phyloP scores from a whole-genome alignment of 305 asterid genomes.

The Fraxinus xanthoxyloides region DNA sequence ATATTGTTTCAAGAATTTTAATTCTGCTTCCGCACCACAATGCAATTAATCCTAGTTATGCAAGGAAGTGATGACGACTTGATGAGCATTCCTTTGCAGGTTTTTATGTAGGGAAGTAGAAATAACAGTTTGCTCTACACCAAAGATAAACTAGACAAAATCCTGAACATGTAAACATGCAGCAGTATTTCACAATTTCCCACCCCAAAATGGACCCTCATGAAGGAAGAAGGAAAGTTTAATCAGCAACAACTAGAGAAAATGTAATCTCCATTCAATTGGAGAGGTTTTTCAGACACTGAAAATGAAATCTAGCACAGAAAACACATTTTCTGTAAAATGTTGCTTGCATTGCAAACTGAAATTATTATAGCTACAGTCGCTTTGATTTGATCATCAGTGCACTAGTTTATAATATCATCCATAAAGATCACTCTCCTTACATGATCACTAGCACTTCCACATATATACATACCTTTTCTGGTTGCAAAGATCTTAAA shows the following conservation, averaged over 20 bases:
- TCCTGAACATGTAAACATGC: neutral
- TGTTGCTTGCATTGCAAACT: neutral
- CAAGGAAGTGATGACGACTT: neutral
- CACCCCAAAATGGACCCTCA: neutral
- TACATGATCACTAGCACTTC: neutral
- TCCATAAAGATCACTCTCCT: neutral
- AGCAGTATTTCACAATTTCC: neutral
- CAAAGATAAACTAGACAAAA: neutral
- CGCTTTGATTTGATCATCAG: neutral
- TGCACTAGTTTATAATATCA: neutral
- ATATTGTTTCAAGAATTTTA: neutral
- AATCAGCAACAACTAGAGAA: neutral
- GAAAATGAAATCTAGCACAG: neutral
- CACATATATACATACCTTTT: conserved; percentile 49
- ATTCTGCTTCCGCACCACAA: neutral
- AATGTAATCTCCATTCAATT: neutral
- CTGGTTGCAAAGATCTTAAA: conserved; percentile 83
- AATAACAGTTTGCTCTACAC: neutral
- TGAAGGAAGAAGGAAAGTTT: neutral
- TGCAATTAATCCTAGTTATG: neutral
- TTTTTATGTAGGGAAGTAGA: neutral
- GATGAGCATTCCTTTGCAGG: neutral
- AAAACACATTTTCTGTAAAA: neutral
- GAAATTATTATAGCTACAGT: neutral
- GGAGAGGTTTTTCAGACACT: neutral